Evolutionary conservation across 371 early-diverging fungal genomes (phyloP).

Genomic region (Apophysomyces variabilis): DNA sequence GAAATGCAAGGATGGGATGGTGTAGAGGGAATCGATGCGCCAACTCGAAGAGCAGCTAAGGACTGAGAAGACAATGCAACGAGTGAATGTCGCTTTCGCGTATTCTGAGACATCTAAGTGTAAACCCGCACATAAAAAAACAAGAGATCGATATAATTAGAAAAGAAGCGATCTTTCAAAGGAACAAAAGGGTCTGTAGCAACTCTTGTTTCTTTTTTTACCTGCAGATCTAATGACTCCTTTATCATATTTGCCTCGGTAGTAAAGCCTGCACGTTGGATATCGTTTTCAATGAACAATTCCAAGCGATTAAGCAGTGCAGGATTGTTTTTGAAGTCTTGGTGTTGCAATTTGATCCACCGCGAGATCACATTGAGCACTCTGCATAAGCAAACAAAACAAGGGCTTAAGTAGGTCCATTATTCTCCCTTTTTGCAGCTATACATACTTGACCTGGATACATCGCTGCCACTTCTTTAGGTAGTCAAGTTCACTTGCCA

Average conservation of each 20-base stretch:
- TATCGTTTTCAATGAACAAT: constrained; percentile 29
- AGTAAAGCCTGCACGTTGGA: constrained; percentile 28
- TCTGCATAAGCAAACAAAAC: constrained; percentile 24
- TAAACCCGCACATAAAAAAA: not conserved
- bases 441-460: constrained; percentile 60
- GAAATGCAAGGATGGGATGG: constrained; percentile 2
- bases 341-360: constrained; percentile 65
- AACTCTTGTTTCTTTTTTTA: constrained; percentile 8
- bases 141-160: not conserved
- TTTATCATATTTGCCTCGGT: constrained; percentile 31
- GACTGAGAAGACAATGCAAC: constrained; percentile 11
- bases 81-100: constrained; percentile 12
- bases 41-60: not conserved
- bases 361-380: constrained; percentile 62
- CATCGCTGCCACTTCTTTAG: constrained; percentile 57
- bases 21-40: constrained; percentile 1
- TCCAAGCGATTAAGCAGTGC: constrained; percentile 33
- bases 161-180: not conserved
- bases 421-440: too few relatives aligned
- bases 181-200: not conserved
- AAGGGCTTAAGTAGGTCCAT: not conserved
- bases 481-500: constrained; percentile 51
- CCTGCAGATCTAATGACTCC: constrained; percentile 28
- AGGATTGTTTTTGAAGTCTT: constrained; percentile 57
- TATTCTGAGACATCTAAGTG: constrained; percentile 5